Evolutionary conservation across 768 basidiomycete species (phyloP).

Genomic region (Gelatoporia subvermispora): DNA sequence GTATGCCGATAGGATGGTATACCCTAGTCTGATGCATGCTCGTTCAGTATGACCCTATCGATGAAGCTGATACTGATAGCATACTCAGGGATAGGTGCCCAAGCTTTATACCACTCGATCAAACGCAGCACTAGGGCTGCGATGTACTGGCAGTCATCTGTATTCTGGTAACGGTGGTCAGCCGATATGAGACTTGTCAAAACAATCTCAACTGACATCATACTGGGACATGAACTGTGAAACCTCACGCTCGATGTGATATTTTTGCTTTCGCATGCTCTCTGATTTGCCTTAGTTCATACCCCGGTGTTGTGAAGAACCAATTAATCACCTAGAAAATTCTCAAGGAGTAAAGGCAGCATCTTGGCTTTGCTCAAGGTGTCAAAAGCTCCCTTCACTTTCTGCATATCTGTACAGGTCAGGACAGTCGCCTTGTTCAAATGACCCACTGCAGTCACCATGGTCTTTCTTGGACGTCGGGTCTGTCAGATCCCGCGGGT

Average conservation of each 20-base stretch:
- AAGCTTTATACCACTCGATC: slow-evolving; percentile 70
- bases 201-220: slow-evolving; percentile 39
- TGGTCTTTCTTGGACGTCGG: slow-evolving; percentile 23
- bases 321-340: slow-evolving; percentile 57
- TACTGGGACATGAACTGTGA: slow-evolving; percentile 52
- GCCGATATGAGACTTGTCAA: background rate
- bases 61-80: too few species aligned
- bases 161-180: slow-evolving; percentile 30
- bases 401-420: slow-evolving; percentile 36
- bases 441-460: slow-evolving; percentile 17
- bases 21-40: slow-evolving; percentile 45
- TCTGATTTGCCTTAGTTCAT: slow-evolving; percentile 37
- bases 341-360: slow-evolving; percentile 61
- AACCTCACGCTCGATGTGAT: slow-evolving; percentile 61
- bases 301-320: background rate
- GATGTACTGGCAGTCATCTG: slow-evolving; percentile 44
- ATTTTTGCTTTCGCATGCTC: slow-evolving; percentile 53
- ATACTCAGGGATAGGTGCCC: slow-evolving; percentile 61
- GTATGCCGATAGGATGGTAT: slow-evolving; percentile 56
- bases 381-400: slow-evolving; percentile 52
- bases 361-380: slow-evolving; percentile 53
- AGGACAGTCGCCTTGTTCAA: background rate
- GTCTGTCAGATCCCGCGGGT: slow-evolving; percentile 48
- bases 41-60: background rate
- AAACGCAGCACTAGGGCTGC: slow-evolving; percentile 53